Evolutionary conservation across 176 grass and related monocot genomes (phyloP).

Genomic region (Pontederia paniculata): DNA sequence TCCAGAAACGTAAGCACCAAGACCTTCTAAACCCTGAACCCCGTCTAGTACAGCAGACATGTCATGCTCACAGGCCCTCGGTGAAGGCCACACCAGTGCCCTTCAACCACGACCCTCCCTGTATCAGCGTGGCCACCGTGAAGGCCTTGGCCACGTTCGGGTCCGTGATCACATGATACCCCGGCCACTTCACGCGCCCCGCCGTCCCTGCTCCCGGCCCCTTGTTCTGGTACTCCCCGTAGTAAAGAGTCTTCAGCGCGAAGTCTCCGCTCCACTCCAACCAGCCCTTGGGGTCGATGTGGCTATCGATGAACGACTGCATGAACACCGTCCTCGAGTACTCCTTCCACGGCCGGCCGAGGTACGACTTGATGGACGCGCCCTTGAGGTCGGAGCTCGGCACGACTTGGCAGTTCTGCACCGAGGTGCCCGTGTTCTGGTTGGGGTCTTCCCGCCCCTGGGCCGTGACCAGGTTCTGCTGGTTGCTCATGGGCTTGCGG

Average conservation of each 20-base stretch:
- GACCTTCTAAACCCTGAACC: background rate
- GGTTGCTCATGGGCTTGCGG: slow-evolving; percentile 27
- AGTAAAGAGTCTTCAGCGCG: slow-evolving; percentile 39
- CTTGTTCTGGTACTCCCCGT: slow-evolving; percentile 42
- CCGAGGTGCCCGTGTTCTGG: slow-evolving; percentile 47
- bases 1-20: too few species aligned
- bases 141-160: slow-evolving; percentile 30
- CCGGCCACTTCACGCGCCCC: slow-evolving; percentile 32
- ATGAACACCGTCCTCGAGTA: slow-evolving; percentile 55
- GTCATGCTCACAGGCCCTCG: slow-evolving; percentile 31
- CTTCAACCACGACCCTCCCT: slow-evolving; percentile 43
- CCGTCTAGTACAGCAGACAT: background rate
- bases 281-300: slow-evolving; percentile 36
- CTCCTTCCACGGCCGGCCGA: slow-evolving; percentile 50
- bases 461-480: slow-evolving; percentile 49
- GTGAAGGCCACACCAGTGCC: slow-evolving; percentile 29
- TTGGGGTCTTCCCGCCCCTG: slow-evolving; percentile 59
- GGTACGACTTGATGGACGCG: slow-evolving; percentile 22
- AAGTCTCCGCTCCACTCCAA: slow-evolving; percentile 48
- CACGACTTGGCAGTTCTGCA: slow-evolving; percentile 40
- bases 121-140: slow-evolving; percentile 42
- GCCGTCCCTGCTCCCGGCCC: slow-evolving; percentile 32
- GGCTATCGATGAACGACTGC: slow-evolving; percentile 30
- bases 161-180: slow-evolving; percentile 47
- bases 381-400: slow-evolving; percentile 32